Conservation (phyloP, 1,284 basidiomycete species). For the Rhodotorula sp. region DNA sequence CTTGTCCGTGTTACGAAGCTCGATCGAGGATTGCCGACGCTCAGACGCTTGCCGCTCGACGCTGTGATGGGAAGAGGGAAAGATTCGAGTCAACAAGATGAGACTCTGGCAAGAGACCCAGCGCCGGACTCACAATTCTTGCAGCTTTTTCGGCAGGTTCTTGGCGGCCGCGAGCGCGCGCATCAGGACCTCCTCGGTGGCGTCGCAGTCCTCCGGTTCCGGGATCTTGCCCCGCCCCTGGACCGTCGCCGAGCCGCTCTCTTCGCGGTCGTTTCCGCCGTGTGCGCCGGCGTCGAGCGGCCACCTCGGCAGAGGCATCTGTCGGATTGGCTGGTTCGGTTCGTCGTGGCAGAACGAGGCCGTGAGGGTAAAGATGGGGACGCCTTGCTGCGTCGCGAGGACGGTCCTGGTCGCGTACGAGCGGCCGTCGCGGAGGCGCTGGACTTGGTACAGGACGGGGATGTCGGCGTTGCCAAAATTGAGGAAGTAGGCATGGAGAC, state of each 20-base stretch:
- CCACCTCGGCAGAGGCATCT: conserved; percentile 26
- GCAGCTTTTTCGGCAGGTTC: conserved; percentile 36
- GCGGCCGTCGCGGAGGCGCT: conserved; percentile 68
- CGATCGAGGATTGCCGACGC: conserved; percentile 41
- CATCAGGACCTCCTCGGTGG: conserved; percentile 41
- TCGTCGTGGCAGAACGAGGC: conserved; percentile 84
- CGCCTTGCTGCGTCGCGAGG: conserved; percentile 70
- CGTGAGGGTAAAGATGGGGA: conserved; percentile 73
- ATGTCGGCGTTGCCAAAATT: conserved; percentile 69
- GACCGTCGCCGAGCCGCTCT: not conserved
- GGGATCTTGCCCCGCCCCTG: conserved; percentile 23
- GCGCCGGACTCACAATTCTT: conserved; percentile 33
- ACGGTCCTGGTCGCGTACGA: conserved; percentile 70
- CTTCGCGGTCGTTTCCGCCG: conserved; percentile 54
- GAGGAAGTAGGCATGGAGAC: conserved; percentile 76
- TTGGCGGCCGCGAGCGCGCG: conserved; percentile 25
- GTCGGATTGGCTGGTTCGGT: conserved; percentile 57
- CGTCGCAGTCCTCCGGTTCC: conserved; percentile 38
- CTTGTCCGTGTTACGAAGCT: conserved; percentile 40
- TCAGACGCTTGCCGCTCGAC: conserved; percentile 37
- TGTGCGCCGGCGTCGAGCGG: conserved; percentile 45
- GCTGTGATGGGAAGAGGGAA: conserved; percentile 4
- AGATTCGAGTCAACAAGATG: not conserved
- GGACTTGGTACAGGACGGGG: conserved; percentile 66
- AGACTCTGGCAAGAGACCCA: too few relatives aligned